These are phyloP conservation scores for Guillardia theta DNA, from an alignment of 78 protist genomes.

Conservation along the genomic window DNA sequence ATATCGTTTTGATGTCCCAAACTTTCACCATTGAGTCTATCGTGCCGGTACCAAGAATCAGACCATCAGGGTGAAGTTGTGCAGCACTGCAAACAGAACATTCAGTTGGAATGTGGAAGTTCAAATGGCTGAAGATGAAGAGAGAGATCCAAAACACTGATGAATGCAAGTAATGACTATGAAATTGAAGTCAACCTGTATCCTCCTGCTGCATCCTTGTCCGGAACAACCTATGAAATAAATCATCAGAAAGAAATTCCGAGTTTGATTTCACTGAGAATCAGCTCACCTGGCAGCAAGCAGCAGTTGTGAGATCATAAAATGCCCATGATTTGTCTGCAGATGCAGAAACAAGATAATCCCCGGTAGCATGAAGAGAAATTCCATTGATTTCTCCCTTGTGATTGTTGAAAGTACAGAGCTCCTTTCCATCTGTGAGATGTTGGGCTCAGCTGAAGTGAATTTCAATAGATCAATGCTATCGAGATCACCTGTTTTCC, in stretches of 20 bases:
- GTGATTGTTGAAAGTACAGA: neutral
- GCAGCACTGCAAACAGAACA: neutral
- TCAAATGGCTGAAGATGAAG: too few species aligned
- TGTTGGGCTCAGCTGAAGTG: too few species aligned
- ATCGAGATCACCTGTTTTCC: too few species aligned
- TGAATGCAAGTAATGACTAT: too few species aligned
- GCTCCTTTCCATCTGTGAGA: too few species aligned
- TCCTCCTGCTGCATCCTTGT: neutral
- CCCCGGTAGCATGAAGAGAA: slow-evolving; percentile 71
- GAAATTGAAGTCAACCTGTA: too few species aligned
- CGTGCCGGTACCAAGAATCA: slow-evolving; percentile 78
- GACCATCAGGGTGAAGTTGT: slow-evolving; percentile 93
- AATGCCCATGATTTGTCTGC: slow-evolving; percentile 78
- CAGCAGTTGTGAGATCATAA: slow-evolving; percentile 60
- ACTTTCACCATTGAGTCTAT: slow-evolving; percentile 45
- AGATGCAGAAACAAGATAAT: slow-evolving; percentile 53
- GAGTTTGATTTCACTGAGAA: too few species aligned
- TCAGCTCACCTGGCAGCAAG: neutral
- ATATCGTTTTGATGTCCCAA: slow-evolving; percentile 72
- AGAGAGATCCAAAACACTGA: too few species aligned
- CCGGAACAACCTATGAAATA: neutral
- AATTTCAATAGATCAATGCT: too few species aligned
- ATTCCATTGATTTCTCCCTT: slow-evolving; percentile 55
- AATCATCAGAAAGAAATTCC: too few species aligned
- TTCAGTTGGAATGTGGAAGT: neutral